Conservation (phyloP, 179 eudicot species). For the Corrigiola litoralis region DNA sequence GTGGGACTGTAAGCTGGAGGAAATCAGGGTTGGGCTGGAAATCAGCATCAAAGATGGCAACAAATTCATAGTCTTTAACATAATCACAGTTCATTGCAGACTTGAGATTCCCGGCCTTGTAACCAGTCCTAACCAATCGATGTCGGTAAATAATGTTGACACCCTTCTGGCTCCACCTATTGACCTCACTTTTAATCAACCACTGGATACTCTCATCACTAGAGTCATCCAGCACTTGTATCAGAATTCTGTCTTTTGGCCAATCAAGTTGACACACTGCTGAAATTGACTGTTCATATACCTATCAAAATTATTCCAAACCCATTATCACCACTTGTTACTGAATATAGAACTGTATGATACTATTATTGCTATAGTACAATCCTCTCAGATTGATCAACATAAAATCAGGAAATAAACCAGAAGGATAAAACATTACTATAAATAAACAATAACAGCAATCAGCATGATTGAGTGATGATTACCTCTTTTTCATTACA, state of each 20-base stretch:
- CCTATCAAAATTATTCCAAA: constrained; percentile 27
- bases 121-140: constrained; percentile 57
- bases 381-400: background rate
- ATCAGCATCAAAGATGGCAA: constrained; percentile 78
- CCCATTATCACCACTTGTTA: background rate
- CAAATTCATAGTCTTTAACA: constrained; percentile 65
- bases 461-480: background rate
- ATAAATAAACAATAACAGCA: background rate
- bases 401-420: background rate
- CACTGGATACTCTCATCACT: constrained; percentile 52
- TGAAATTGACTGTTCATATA: constrained; percentile 62
- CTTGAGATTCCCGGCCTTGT: constrained; percentile 71
- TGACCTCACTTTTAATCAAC: constrained; percentile 59
- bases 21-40: constrained; percentile 66
- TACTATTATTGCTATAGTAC: background rate
- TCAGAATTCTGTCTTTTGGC: constrained; percentile 55
- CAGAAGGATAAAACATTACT: background rate
- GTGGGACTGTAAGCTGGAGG: constrained; percentile 48
- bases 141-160: constrained; percentile 56
- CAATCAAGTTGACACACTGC: constrained; percentile 73
- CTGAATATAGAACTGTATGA: background rate
- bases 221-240: constrained; percentile 68
- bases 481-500: constrained; percentile 53
- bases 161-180: constrained; percentile 56
- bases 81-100: constrained; percentile 73